Percentiles rank a stretch among this genome's conserved stretches.
Conservation (phyloP, 495 filamentous ascomycete genomes). For the Melanomma pulvis-pyrius region DNA sequence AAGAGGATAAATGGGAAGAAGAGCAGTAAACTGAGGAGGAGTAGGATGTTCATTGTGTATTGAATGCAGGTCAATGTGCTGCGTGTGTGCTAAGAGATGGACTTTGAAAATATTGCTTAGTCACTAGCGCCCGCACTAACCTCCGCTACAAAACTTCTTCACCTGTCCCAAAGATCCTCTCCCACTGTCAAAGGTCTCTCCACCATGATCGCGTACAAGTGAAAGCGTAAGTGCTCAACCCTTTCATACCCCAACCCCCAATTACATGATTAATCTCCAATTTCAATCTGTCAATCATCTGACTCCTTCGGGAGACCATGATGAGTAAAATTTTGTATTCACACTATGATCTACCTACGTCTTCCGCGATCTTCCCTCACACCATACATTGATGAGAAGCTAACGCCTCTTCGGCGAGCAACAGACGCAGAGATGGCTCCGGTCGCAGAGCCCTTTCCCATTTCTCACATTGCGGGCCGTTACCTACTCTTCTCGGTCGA, state of each 20-base stretch:
- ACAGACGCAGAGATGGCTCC: slow-evolving; percentile 1
- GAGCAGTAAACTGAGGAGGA: slow-evolving; percentile 54
- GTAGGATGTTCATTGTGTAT: slow-evolving; percentile 52
- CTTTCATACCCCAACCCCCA: not conserved
- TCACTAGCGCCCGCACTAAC: slow-evolving; percentile 17
- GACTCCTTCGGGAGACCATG: slow-evolving; percentile 49
- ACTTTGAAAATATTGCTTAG: slow-evolving; percentile 3
- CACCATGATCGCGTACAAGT: slow-evolving; percentile 22
- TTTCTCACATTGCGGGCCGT: slow-evolving; percentile 76
- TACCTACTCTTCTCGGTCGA: slow-evolving; percentile 90
- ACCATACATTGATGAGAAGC: not conserved
- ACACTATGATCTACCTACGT: slow-evolving; percentile 41
- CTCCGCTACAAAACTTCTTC: not conserved
- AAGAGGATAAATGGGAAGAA: slow-evolving; percentile 31
- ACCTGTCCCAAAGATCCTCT: not conserved
- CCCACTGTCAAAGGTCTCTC: not conserved
- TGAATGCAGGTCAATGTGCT: not conserved
- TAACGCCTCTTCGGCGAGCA: not conserved
- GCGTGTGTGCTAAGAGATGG: not conserved
- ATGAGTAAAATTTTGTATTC: slow-evolving; percentile 43
- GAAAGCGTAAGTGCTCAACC: slow-evolving; percentile 10
- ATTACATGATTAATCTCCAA: slow-evolving; percentile 70
- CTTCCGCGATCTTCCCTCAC: not conserved
- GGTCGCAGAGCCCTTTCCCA: slow-evolving; percentile 65
- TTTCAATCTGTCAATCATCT: slow-evolving; percentile 90